phyloP scores from a whole-genome alignment of 805 yeast genomes.

The Tetrapisispora nanseiensis region DNA sequence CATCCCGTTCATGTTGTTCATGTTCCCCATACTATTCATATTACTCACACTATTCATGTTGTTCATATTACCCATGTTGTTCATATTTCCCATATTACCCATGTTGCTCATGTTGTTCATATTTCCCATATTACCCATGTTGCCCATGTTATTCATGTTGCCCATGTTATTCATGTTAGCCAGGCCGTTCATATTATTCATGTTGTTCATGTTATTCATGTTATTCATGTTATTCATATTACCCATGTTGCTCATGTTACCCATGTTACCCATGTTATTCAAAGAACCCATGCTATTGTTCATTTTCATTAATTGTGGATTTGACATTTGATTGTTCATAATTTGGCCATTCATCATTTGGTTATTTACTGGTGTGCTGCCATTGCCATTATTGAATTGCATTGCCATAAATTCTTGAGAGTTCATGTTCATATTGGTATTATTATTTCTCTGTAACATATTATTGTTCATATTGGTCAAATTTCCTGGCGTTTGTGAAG shows the following conservation, averaged over 20 bases:
- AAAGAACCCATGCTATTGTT: background rate
- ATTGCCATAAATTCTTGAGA: background rate
- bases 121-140: background rate
- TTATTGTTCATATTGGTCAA: background rate
- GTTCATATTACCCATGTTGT: background rate
- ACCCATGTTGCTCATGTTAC: background rate
- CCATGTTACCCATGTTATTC: slow-evolving; percentile 1
- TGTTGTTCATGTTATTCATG: background rate
- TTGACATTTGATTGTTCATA: slow-evolving; percentile 5
- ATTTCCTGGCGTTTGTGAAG: background rate
- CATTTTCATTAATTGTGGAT: background rate
- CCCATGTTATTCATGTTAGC: background rate
- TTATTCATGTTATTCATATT: background rate
- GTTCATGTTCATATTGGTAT: slow-evolving; percentile 2
- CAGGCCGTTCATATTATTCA: background rate
- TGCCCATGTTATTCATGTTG: background rate
- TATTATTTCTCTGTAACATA: slow-evolving; percentile 1
- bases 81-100: background rate
- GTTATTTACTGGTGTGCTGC: slow-evolving; percentile 2
- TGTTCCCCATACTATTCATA: background rate
- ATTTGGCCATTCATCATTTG: slow-evolving; percentile 3
- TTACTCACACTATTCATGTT: background rate
- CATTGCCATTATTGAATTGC: background rate
- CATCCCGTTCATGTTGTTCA: background rate
- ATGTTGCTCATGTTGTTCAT: background rate